Evolutionary conservation across 83 land plant species (phyloP), one percentile per base, ranked within the genome.

Genomic region (Picea engelmannii): DNA sequence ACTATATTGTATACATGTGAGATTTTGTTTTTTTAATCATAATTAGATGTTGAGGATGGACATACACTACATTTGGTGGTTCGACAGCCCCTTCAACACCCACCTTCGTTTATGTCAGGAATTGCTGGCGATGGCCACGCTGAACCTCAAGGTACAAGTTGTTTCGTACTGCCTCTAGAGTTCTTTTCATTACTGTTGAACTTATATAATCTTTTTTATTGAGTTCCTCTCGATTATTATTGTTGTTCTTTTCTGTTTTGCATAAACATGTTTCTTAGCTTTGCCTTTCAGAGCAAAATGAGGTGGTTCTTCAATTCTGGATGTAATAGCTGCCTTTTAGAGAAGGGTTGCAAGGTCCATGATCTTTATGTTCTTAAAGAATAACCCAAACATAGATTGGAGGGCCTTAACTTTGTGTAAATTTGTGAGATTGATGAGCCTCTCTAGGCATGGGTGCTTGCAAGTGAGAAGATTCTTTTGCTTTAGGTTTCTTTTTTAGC

Each of bases 11-110:
- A 25, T 77, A n/a, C 68, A 66, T 66, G 68, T 66, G 21, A 21
- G 68, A n/a, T n/a, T 66, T 66, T n/a, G 25, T 66, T 66, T 66
- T n/a, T 66, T 4, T 66, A 66, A 66, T 66, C 25, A 2, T 66
- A 44, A 60, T 63, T 81, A 27, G 31, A 27, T 27, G 31, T 27
- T 27, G 31, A 27, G 31, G 31, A 27, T 27, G 31, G 31, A 27
- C 31, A 27, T 27, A 96, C 99, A 10, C 86, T 98, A 84, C 99
- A 98, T 91, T 76, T 96, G 84, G 99, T 98, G 64, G 97, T 90
- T 49, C 83, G 98, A 67, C 1, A 27, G 31, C 31, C 31, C 31
- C 31, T 27, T 27, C 31, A 27, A 27, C 31, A 27, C 31, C 31
- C 31, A 27, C 31, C 1, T 27, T 27, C 31, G 1, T 27, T 27